Percentiles rank a stretch among this genome's conserved stretches.
phyloP scores from a whole-genome alignment of 768 basidiomycete species.

The Rhizopogon vulgaris region DNA sequence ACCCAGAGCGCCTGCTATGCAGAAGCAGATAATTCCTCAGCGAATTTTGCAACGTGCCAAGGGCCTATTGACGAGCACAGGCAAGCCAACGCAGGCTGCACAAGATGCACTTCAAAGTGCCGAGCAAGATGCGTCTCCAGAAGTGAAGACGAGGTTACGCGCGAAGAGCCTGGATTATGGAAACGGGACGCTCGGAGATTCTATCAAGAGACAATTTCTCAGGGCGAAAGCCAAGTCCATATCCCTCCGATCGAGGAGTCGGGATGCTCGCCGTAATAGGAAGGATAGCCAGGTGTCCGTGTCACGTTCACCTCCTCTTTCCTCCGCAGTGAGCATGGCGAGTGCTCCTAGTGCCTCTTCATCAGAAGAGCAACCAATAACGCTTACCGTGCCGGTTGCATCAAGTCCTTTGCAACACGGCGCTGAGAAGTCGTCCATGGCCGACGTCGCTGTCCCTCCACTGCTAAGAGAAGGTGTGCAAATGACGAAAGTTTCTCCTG shows the following conservation, averaged over 20 bases:
- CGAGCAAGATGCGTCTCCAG: constrained; percentile 13
- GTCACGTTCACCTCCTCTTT: not conserved
- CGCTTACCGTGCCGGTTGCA: not conserved
- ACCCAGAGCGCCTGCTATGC: not conserved
- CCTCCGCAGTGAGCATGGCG: not conserved
- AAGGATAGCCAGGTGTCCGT: constrained; percentile 6
- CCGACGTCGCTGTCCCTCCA: constrained; percentile 49
- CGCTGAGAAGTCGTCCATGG: constrained; percentile 6
- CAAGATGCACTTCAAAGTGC: constrained; percentile 9
- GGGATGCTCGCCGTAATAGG: constrained; percentile 17
- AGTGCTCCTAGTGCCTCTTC: not conserved
- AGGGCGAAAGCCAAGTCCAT: constrained; percentile 26
- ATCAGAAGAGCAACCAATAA: not conserved
- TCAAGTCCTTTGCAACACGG: not conserved
- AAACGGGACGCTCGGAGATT: constrained; percentile 17
- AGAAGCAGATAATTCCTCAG: constrained; percentile 5
- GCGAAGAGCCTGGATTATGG: not conserved
- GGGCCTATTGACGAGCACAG: constrained; percentile 27
- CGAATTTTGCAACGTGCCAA: constrained; percentile 33
- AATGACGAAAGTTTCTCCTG: constrained; percentile 80
- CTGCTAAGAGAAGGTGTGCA: constrained; percentile 56
- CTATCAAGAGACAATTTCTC: constrained; percentile 32
- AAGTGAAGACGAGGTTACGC: not conserved
- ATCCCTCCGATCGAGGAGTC: constrained; percentile 13
- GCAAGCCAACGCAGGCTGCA: constrained; percentile 13